phyloP scores from a whole-genome alignment of 495 filamentous ascomycete genomes.

The Penicillium coffeae region DNA sequence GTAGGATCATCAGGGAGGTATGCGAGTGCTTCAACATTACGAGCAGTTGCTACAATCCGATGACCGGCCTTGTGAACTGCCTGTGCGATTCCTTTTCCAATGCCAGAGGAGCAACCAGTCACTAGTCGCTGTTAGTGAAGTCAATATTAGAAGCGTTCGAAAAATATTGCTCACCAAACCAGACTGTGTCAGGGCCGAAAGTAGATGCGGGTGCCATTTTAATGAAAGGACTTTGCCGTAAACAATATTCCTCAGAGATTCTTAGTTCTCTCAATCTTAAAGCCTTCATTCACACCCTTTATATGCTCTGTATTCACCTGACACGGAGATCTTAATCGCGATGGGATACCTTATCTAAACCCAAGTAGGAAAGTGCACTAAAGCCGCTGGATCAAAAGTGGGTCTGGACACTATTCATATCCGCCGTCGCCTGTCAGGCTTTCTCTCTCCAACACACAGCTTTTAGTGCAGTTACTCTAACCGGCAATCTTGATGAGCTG shows the following conservation, averaged over 20 bases:
- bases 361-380: constrained; percentile 15
- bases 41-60: constrained; percentile 48
- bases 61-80: constrained; percentile 33
- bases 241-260: no score
- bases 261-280: no score
- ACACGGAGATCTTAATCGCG: no score
- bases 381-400: constrained; percentile 1
- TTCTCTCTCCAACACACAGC: no score
- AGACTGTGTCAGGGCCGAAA: constrained; percentile 2
- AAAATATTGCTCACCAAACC: constrained; percentile 16
- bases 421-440: no score
- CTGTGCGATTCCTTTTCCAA: constrained; percentile 44
- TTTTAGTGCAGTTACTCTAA: constrained; percentile 2
- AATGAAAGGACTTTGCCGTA: not conserved
- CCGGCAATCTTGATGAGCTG: no score
- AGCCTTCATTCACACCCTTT: no score
- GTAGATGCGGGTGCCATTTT: not conserved
- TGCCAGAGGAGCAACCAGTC: constrained; percentile 26
- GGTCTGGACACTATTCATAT: not conserved
- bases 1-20: constrained; percentile 29
- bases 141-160: no score
- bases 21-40: constrained; percentile 30
- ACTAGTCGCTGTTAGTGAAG: no score
- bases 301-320: no score
- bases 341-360: no score